Conservation (phyloP, 2,329 filamentous ascomycete species). For the Pseudogymnoascus sp. region DNA sequence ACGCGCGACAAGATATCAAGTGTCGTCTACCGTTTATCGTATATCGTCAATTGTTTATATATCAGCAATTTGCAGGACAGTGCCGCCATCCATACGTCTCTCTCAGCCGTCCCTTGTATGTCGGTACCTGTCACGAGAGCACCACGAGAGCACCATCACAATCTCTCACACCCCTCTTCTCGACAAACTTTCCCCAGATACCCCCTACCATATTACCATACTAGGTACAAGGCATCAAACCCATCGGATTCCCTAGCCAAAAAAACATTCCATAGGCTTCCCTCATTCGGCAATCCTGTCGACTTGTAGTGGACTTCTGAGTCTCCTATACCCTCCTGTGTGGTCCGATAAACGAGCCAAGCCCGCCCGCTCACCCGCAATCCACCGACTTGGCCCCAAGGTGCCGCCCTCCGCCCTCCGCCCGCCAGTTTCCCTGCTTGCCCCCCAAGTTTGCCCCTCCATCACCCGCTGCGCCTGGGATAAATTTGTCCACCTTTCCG, state of each 20-base stretch:
- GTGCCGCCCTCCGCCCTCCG: background rate
- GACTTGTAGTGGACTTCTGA: background rate
- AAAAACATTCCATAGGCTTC: background rate
- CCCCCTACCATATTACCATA: no score
- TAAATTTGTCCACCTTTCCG: background rate
- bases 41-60: background rate
- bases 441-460: background rate
- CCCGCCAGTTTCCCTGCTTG: background rate
- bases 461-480: background rate
- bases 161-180: background rate
- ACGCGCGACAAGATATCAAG: background rate
- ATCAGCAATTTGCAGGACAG: background rate
- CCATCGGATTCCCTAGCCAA: background rate
- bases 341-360: constrained; percentile 4
- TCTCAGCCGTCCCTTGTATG: no score
- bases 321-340: no score
- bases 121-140: no score
- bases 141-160: background rate
- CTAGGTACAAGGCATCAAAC: no score
- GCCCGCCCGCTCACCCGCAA: constrained; percentile 5
- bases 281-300: background rate
- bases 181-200: background rate
- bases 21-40: background rate
- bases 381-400: constrained; percentile 5
- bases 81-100: background rate